A percentile compares a stretch with the other conserved stretches of the same genome.
These are phyloP conservation scores for Podila minutissima DNA, from an alignment of 192 early-diverging fungal species.

Conservation along the genomic window DNA sequence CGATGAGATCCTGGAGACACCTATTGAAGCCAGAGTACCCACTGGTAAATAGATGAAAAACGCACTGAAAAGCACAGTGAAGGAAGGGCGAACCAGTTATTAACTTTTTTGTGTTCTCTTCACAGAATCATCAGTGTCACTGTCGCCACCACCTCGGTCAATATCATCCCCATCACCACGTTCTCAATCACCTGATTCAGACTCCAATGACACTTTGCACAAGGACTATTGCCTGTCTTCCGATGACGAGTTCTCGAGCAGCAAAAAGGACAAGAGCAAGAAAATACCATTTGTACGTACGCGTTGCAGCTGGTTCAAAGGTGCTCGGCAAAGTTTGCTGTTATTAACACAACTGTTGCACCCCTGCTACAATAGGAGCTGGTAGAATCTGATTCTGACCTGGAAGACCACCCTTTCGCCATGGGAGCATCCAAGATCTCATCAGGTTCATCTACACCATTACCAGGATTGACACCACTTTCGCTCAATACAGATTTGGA, in stretches of 20 bases:
- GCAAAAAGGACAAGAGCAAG: conserved; percentile 9
- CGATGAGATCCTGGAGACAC: conserved; percentile 1
- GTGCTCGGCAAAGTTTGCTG: not conserved
- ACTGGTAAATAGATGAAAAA: conserved; percentile 1
- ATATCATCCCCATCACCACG: not conserved
- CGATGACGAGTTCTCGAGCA: conserved; percentile 28
- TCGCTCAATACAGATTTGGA: not conserved
- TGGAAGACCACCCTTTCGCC: conserved; percentile 27
- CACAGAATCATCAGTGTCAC: not conserved
- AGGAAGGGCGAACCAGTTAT: no score
- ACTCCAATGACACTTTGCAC: not conserved
- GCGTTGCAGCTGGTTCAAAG: not conserved
- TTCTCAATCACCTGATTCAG: not conserved
- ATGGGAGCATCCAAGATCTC: not conserved
- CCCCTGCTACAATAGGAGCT: not conserved
- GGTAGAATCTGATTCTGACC: conserved; percentile 35
- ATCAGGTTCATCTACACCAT: not conserved
- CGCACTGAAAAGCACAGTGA: not conserved
- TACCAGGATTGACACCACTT: not conserved
- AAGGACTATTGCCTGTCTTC: conserved; percentile 1
- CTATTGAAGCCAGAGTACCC: not conserved
- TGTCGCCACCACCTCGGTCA: not conserved
- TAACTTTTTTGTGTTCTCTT: not conserved
- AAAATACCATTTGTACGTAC: conserved; percentile 4
- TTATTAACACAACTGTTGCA: not conserved